Evolutionary conservation across 2,329 filamentous ascomycete genomes (phyloP).

Genomic region (Clonostachys rhizophaga): DNA sequence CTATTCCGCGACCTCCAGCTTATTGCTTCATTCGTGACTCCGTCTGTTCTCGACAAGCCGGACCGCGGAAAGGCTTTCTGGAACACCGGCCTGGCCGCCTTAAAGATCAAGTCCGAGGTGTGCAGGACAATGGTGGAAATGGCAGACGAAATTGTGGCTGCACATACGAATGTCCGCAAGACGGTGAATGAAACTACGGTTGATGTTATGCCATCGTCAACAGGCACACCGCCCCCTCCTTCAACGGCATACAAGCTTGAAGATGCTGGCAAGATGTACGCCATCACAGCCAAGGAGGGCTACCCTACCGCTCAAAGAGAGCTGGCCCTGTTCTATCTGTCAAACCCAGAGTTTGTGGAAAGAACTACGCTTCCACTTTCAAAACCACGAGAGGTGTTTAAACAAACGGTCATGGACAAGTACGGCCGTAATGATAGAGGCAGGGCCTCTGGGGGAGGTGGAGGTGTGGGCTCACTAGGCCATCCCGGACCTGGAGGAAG

Average conservation of each 20-base stretch:
- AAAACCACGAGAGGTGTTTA: conserved; percentile 84
- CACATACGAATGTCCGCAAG: conserved; percentile 59
- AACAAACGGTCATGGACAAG: conserved; percentile 76
- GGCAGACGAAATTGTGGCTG: conserved; percentile 49
- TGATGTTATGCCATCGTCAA: conserved; percentile 23
- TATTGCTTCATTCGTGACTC: conserved; percentile 61
- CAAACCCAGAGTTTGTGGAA: conserved; percentile 79
- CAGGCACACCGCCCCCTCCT: conserved; percentile 34
- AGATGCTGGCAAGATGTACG: conserved; percentile 85
- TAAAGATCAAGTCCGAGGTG: conserved; percentile 84
- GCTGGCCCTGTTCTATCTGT: conserved; percentile 88
- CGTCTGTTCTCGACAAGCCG: conserved; percentile 54
- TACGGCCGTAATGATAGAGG: conserved; percentile 38
- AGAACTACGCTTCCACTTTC: conserved; percentile 80
- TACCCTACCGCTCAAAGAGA: conserved; percentile 81
- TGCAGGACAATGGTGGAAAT: conserved; percentile 73
- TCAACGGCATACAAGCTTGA: conserved; percentile 64
- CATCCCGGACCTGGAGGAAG: conserved; percentile 12
- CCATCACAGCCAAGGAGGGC: conserved; percentile 91
- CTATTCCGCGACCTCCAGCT: conserved; percentile 79
- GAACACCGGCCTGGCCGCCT: conserved; percentile 81
- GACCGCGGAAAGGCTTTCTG: conserved; percentile 77
- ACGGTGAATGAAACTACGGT: conserved; percentile 23
- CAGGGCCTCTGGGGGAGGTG: conserved; percentile 11
- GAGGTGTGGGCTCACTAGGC: conserved; percentile 12